phyloP scores from a whole-genome alignment of 495 filamentous ascomycete genomes.

The Neurospora africana region DNA sequence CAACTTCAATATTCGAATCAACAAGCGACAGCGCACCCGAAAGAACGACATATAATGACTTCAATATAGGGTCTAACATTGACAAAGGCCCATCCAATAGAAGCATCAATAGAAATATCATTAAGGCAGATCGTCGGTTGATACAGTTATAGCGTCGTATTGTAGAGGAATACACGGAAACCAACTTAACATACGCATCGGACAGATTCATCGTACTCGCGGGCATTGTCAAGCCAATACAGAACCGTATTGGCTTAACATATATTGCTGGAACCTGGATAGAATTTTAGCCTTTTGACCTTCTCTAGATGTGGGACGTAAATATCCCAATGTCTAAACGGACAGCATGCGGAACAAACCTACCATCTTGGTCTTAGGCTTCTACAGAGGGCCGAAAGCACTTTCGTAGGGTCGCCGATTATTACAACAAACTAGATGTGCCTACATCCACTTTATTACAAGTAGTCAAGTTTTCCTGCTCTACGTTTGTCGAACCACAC shows the following conservation, averaged over 20 bases:
- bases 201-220: neutral
- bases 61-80: too few relatives aligned
- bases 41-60: too few relatives aligned
- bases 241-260: neutral
- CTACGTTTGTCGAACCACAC: neutral
- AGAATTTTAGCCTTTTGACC: neutral
- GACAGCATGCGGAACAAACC: neutral
- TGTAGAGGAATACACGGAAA: neutral
- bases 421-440: neutral
- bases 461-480: neutral
- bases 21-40: too few relatives aligned
- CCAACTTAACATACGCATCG: neutral
- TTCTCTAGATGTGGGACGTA: neutral
- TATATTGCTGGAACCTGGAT: neutral
- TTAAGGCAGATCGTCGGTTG: neutral
- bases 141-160: neutral
- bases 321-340: neutral
- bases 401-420: neutral
- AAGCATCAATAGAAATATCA: neutral
- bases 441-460: neutral
- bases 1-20: too few relatives aligned
- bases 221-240: neutral
- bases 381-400: neutral
- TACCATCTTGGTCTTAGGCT: neutral
- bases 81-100: too few relatives aligned